A percentile compares a stretch with the other conserved stretches of the same genome.
Conservation (phyloP, 192 early-diverging fungal species). For the Phlyctochytrium bullatum region DNA sequence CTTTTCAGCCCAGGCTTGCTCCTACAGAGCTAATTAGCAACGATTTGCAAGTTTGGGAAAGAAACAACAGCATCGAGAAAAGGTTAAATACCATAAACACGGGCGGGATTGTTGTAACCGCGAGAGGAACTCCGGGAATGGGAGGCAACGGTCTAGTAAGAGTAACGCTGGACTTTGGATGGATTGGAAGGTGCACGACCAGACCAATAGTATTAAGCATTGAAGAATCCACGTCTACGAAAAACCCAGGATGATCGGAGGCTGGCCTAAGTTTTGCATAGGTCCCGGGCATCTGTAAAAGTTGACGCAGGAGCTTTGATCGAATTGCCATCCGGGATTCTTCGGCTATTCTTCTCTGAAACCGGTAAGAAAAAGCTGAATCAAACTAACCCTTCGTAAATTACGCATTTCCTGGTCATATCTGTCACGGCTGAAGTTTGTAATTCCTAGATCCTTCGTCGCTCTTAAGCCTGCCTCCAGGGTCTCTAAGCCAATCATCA, state of each 20-base stretch:
- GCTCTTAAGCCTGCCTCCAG: slow-evolving; percentile 40
- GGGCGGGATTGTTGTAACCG: slow-evolving; percentile 53
- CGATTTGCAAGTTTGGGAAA: no score
- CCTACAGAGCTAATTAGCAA: slow-evolving; percentile 11
- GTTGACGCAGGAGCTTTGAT: slow-evolving; percentile 43
- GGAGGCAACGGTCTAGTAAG: slow-evolving; percentile 47
- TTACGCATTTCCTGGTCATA: slow-evolving; percentile 37
- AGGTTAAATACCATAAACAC: slow-evolving; percentile 52
- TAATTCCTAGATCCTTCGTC: slow-evolving; percentile 29
- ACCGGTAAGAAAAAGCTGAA: background rate
- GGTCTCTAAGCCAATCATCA: slow-evolving; percentile 41
- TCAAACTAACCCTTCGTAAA: slow-evolving; percentile 30
- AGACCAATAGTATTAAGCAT: slow-evolving; percentile 51
- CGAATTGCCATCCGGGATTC: slow-evolving; percentile 48
- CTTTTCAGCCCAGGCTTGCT: slow-evolving; percentile 43
- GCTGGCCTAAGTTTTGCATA: slow-evolving; percentile 42
- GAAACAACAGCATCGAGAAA: background rate
- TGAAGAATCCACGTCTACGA: slow-evolving; percentile 41
- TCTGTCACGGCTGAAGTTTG: slow-evolving; percentile 25
- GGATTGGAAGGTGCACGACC: slow-evolving; percentile 51
- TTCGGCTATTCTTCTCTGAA: slow-evolving; percentile 33
- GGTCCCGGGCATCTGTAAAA: slow-evolving; percentile 49
- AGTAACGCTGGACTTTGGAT: slow-evolving; percentile 52
- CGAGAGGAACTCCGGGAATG: slow-evolving; percentile 55
- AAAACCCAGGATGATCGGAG: slow-evolving; percentile 51